These are phyloP conservation scores for Picochlorum sp. DNA, from an alignment of 139 green algal species.

Conservation along the genomic window DNA sequence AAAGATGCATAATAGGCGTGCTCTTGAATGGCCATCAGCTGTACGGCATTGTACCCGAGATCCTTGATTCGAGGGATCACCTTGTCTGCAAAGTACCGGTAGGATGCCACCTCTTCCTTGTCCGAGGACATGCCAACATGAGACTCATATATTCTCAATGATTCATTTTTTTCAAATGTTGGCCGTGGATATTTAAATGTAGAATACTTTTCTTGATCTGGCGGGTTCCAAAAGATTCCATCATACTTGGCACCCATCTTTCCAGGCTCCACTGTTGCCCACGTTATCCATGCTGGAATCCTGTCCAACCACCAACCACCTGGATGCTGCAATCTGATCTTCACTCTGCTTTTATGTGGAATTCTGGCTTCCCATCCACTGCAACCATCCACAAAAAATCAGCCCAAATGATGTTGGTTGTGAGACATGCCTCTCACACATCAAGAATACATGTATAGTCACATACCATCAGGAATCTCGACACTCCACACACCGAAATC, in stretches of 20 bases:
- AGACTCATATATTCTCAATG: conserved; percentile 89
- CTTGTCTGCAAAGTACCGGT: conserved; percentile 69
- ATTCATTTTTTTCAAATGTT: not conserved
- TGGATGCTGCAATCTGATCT: conserved; percentile 69
- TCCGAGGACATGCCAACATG: conserved; percentile 93
- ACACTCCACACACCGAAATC: conserved; percentile 75
- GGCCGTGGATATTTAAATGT: conserved; percentile 44
- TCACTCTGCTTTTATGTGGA: conserved; percentile 63
- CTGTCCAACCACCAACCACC: conserved; percentile 70
- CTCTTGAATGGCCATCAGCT: conserved; percentile 90
- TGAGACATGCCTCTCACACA: no score
- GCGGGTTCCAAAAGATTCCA: conserved; percentile 87
- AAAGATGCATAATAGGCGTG: conserved; percentile 92
- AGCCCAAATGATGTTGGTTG: not conserved
- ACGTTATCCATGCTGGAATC: conserved; percentile 80
- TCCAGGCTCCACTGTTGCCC: conserved; percentile 45
- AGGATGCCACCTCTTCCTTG: conserved; percentile 60
- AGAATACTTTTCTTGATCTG: conserved; percentile 33
- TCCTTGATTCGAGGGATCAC: conserved; percentile 76
- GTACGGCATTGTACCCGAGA: conserved; percentile 82
- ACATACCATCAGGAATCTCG: conserved; percentile 41
- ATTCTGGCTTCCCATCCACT: conserved; percentile 46
- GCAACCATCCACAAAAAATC: no score
- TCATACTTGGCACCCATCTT: conserved; percentile 85
- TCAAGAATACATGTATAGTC: no score